Base-by-base conservation (phyloP, 345 rosid genomes). In the Hibiscus syriacus region DNA sequence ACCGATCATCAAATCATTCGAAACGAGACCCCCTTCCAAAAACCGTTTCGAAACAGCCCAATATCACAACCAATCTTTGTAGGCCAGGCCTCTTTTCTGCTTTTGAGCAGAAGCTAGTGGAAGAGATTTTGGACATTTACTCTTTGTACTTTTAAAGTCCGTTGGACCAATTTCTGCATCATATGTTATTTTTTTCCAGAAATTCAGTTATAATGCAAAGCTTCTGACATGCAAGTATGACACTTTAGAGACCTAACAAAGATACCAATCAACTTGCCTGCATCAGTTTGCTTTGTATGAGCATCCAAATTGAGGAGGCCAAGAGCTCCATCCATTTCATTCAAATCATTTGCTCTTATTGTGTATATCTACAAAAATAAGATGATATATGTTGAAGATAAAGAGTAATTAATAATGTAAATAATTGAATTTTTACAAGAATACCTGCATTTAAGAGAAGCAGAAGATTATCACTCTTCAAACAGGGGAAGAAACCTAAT, bases 231-330 rank as follows among this genome's bases (percentile, higher is more conserved):
- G 59, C 0, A 70, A 53, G 43, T 6, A 69, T 10, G 19, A 71
- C 25, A 39, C n/a, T n/a, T 63, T 61, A 59, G 52, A 70, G 27
- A 36, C 58, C 54, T 39, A 67, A 60, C 27, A 27, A 27, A 55
- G 36, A 55, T 17, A 27, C 36, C 60, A 55, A 55, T 26, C 36
- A 55, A 55, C 60, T 55, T 55, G 60, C 92, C 89, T 84, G 87
- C 76, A 38, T 77, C 73, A 64, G 55, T 76, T 65, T 75, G 84
- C 57, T 87, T 81, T 7, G 74, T 62, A 49, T 73, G 81, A 57
- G 92, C 80, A 76, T 85, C 92, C 80, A 87, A 77, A 82, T 81
- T 83, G 30, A 87, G 84, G 27, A 85, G 88, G 72, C 89, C 85
- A 67, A 85, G 78, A 58, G 88, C 90, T 39, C 92, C 90, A 66